Conservation (phyloP, 1,284 basidiomycete genomes). For the Chalciporus sp. region DNA sequence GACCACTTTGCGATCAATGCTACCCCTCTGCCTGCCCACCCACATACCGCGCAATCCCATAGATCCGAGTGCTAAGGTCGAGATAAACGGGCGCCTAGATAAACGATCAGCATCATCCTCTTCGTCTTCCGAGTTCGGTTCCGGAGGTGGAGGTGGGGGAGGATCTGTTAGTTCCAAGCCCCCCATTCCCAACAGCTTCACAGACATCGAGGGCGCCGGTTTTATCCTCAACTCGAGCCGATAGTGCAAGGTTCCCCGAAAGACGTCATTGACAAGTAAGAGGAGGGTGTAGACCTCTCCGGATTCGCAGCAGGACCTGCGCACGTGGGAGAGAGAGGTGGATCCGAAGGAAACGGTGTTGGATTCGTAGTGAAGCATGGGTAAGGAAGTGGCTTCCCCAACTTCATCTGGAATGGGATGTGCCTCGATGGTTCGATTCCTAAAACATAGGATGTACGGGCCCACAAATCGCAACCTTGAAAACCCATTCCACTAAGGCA, state of each 20-base stretch:
- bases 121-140: neutral
- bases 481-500: slow-evolving; percentile 53
- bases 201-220: slow-evolving; percentile 27
- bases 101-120: neutral
- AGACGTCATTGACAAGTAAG: slow-evolving; percentile 53
- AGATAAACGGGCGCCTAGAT: slow-evolving; percentile 42
- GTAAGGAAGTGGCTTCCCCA: slow-evolving; percentile 2
- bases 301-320: slow-evolving; percentile 6
- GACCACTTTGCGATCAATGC: slow-evolving; percentile 31
- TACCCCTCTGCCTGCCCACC: slow-evolving; percentile 48
- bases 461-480: slow-evolving; percentile 49
- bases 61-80: slow-evolving; percentile 46
- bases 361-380: slow-evolving; percentile 35
- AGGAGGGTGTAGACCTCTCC: slow-evolving; percentile 31
- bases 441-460: slow-evolving; percentile 50
- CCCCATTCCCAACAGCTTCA: slow-evolving; percentile 36
- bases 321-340: slow-evolving; percentile 42
- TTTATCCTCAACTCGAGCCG: slow-evolving; percentile 33
- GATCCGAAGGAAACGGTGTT: slow-evolving; percentile 43
- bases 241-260: slow-evolving; percentile 56
- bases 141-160: slow-evolving; percentile 1
- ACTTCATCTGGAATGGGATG: slow-evolving; percentile 33
- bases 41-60: slow-evolving; percentile 51
- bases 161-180: slow-evolving; percentile 19
- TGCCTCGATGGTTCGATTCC: slow-evolving; percentile 48